Percentiles rank a stretch among this genome's conserved stretches.
Conservation (phyloP, 2,329 filamentous ascomycete species). For the Rasamsonia emersonii region DNA sequence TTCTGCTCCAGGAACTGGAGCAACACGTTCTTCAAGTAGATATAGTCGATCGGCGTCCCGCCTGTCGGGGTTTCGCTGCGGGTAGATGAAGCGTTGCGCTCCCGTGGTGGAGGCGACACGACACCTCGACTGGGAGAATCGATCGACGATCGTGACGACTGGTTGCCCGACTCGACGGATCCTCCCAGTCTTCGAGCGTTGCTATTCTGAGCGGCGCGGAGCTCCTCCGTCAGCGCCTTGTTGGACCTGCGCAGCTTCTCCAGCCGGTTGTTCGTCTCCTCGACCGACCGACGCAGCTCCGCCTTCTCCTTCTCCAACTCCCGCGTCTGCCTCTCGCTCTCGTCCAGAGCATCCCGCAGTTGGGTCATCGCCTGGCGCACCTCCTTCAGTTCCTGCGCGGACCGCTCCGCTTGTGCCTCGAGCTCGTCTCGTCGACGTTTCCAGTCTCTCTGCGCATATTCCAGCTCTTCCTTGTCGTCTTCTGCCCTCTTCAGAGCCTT, state of each 20-base stretch:
- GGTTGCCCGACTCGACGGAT: constrained; percentile 37
- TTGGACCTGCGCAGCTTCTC: constrained; percentile 69
- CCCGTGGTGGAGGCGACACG: constrained; percentile 39
- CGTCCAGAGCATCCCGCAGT: constrained; percentile 72
- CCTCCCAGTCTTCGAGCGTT: constrained; percentile 20
- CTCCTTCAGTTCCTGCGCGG: constrained; percentile 65
- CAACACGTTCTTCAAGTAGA: constrained; percentile 59
- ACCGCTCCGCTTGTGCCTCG: constrained; percentile 60
- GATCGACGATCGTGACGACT: constrained; percentile 51
- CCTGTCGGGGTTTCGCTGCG: constrained; percentile 30
- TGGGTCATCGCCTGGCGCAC: constrained; percentile 67
- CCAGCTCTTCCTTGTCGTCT: constrained; percentile 70
- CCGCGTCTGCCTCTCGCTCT: constrained; percentile 72
- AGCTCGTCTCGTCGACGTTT: constrained; percentile 65
- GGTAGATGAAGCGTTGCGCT: constrained; percentile 23
- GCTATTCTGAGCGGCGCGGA: constrained; percentile 40
- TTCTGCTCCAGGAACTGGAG: constrained; percentile 58
- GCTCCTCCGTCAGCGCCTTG: constrained; percentile 52
- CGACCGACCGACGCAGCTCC: constrained; percentile 65
- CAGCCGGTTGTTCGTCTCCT: constrained; percentile 66
- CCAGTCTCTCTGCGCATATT: constrained; percentile 65
- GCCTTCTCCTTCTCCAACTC: constrained; percentile 75
- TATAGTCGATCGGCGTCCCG: constrained; percentile 44
- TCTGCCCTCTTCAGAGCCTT: constrained; percentile 61
- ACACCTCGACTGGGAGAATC: constrained; percentile 44